Evolutionary conservation across 805 yeast genomes (phyloP), one percentile per base, ranked within the genome.

Genomic region (Peterozyma toletana): DNA sequence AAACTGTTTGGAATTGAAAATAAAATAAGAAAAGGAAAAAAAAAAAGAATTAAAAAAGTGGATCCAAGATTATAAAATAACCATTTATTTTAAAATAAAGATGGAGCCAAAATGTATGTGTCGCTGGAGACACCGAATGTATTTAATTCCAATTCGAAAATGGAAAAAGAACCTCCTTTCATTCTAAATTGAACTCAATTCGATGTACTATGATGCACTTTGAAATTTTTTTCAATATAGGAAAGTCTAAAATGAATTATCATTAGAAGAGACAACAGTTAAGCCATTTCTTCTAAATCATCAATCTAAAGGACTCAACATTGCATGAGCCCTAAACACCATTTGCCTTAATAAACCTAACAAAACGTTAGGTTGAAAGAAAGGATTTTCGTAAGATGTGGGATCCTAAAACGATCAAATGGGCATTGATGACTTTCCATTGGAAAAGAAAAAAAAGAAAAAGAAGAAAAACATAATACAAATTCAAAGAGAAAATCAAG

Each of bases 1-100:
- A 85, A 86, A 81, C 87, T 66, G 58, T 30, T 27, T 17, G 37
- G 33, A 45, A 33, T 34, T 33, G 39, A 39, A 30, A 31, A 9
- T 16, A 33, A 27, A 35, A 10, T 17, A 30, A 37, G 13, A 11
- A 29, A n/a, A 38, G 29, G 18, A 10, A 33, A 3, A 37, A 11
- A 34, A 38, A 18, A 27, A 14, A 33, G 30, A 29, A 35, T 18
- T 15, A n/a, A n/a, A n/a, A n/a, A n/a, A n/a, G n/a, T 35, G 17
- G 30, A 21, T 21, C 13, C 18, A 15, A 27, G 27, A 33, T 31
- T 17, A 11, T 18, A 11, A 39, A 31, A 31, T 21, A 21, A 21
- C 27, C 27, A 21, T 21, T 21, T 21, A 21, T 7, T 21, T 21
- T 21, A 21, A 21, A 21, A 21, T 21, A 21, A 21, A 21, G 27